Evolutionary conservation across 2,329 filamentous ascomycete genomes (phyloP).

Genomic region (Neonectria magnoliae): DNA sequence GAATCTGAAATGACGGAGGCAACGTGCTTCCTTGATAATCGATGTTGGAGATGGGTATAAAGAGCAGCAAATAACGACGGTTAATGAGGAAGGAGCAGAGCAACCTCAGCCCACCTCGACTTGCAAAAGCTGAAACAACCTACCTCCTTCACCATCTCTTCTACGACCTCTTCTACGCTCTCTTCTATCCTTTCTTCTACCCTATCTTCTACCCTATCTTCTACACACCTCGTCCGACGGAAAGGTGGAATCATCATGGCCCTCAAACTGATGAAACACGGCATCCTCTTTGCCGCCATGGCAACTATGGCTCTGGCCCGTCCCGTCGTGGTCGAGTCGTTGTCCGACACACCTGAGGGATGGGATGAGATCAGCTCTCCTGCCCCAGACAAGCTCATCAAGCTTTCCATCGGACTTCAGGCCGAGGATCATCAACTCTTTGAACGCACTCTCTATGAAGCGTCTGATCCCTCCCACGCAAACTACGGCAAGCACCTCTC

Average conservation of each 20-base stretch:
- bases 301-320: constrained; percentile 13
- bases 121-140: neutral
- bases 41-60: constrained; percentile 24
- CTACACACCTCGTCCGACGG: neutral
- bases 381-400: constrained; percentile 31
- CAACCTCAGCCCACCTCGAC: constrained; percentile 2
- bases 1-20: constrained; percentile 9
- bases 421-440: constrained; percentile 43
- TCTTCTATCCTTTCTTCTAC: neutral
- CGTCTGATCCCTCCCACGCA: constrained; percentile 58
- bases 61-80: constrained; percentile 4
- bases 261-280: constrained; percentile 10
- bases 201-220: neutral
- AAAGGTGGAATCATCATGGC: constrained; percentile 15
- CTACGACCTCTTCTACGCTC: neutral
- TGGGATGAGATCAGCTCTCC: constrained; percentile 37
- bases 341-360: constrained; percentile 32
- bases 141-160: neutral
- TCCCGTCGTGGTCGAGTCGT: constrained; percentile 36
- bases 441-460: constrained; percentile 56
- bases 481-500: constrained; percentile 61
- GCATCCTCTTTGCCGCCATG: constrained; percentile 21
- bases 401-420: constrained; percentile 46
- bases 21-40: neutral
- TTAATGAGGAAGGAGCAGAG: constrained; percentile 1